Evolutionary conservation across 331 rosid genomes (phyloP).

Genomic region (Stylosanthes scabra): DNA sequence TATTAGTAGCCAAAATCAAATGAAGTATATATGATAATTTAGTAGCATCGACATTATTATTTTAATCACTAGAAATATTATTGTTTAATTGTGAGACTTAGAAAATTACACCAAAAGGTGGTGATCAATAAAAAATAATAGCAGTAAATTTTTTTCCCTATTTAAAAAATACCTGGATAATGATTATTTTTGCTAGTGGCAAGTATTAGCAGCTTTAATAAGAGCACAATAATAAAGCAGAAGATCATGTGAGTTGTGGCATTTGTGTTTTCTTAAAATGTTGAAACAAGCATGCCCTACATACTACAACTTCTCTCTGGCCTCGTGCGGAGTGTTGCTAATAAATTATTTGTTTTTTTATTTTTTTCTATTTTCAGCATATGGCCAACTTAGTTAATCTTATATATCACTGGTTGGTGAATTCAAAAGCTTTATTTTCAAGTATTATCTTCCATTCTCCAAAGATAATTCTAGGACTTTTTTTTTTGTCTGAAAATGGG

Average conservation of each 20-base stretch:
- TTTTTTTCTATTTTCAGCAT: neutral
- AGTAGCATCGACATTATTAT: no score
- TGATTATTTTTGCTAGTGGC: neutral
- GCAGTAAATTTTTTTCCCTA: no score
- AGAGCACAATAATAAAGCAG: neutral
- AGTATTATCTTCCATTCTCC: neutral
- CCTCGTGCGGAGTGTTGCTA: constrained; percentile 26
- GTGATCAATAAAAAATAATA: no score
- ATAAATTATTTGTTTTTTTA: constrained; percentile 24
- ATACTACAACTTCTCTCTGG: constrained; percentile 17
- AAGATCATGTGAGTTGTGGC: constrained; percentile 22
- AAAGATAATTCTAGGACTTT: neutral
- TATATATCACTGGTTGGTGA: neutral
- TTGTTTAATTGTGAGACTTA: no score
- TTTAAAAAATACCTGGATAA: neutral
- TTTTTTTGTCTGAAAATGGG: no score
- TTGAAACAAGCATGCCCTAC: constrained; percentile 39
- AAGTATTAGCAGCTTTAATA: constrained; percentile 23
- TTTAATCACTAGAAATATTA: no score
- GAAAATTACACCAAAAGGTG: no score
- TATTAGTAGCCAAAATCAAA: no score
- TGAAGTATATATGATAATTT: no score
- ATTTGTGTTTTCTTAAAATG: constrained; percentile 21
- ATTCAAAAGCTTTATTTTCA: neutral
- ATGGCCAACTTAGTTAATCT: neutral